Evolutionary conservation across 257 asterid genomes (phyloP), one percentile per base, ranked within the genome.

Genomic region (Solanum dulcamara): DNA sequence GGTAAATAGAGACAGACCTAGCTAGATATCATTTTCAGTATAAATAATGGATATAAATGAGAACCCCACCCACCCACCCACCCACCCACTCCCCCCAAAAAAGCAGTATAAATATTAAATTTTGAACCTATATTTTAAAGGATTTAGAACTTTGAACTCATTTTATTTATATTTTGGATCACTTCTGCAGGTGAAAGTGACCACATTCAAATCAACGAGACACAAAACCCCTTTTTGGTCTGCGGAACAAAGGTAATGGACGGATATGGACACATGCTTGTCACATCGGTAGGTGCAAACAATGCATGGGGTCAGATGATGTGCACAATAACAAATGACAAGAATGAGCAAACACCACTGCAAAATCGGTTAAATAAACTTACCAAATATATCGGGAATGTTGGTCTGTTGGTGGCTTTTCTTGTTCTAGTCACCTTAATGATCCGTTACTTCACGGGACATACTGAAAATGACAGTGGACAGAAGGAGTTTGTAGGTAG

Each of bases 261-360:
- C 4, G 91, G 90, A 24, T 85, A 85, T 42, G 87, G 87, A 37
- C 83, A 46, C 60, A 75, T 85, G 91, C 84, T 86, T 30, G 89
- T 88, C 10, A 86, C 89, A 2, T 57, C 86, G 2, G 91, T 89
- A 2, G 91, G 89, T 24, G 82, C 59, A 88, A 86, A 85, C 77
- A 87, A 91, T 4, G 71, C 86, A 6, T 83, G 92, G 92, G 91
- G 90, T 0, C 85, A 87, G 60, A 88, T 87, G 92, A 89, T 88
- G 90, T 84, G 90, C 84, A 24, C 51, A 5, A 87, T 86, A 85
- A 55, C 79, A 17, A 50, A 75, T 57, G 53, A 85, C 51, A 37
- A 15, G 18, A 75, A 57, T 35, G 87, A 85, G 10, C 62, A 86
- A 59, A 81, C 83, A 11, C 88, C 88, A 42, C 55, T 71, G 60